Evolutionary conservation across 148 eudicot genomes (phyloP).

Genomic region (Chenopodium album): DNA sequence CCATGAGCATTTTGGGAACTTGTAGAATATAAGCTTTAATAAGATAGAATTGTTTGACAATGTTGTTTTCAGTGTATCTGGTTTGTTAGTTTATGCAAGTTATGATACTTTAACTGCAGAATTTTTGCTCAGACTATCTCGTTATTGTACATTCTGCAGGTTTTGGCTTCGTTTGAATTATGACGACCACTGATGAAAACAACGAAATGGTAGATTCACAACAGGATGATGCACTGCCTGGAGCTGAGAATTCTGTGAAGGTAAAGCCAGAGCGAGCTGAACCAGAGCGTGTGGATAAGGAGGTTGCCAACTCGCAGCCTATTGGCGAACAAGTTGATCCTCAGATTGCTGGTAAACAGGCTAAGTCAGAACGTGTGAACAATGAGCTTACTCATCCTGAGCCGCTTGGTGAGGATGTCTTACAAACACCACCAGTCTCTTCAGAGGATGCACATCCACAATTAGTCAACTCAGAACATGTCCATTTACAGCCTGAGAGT

Average conservation of each 20-base stretch:
- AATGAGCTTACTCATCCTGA: constrained; percentile 24
- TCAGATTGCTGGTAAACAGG: neutral
- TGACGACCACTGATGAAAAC: constrained; percentile 34
- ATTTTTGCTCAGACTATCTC: neutral
- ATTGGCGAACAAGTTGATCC: constrained; percentile 3
- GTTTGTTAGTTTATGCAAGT: neutral
- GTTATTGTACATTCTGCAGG: constrained; percentile 18
- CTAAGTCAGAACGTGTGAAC: constrained; percentile 14
- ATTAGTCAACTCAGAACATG: constrained; percentile 3
- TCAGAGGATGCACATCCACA: constrained; percentile 26
- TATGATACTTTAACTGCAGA: neutral
- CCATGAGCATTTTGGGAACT: neutral
- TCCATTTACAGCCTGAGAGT: constrained; percentile 15
- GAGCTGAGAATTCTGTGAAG: neutral
- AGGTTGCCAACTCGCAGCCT: neutral
- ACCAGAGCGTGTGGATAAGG: neutral
- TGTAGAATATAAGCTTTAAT: neutral
- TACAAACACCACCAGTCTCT: constrained; percentile 16
- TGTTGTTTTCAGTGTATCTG: neutral
- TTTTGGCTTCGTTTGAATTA: constrained; percentile 15
- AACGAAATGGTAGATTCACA: constrained; percentile 16
- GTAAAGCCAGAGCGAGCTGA: constrained; percentile 17
- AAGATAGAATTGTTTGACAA: neutral
- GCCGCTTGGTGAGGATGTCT: constrained; percentile 31
- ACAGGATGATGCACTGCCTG: constrained; percentile 16